phyloP scores from a whole-genome alignment of 1,284 basidiomycete genomes.

The Rhizoctonia solani region DNA sequence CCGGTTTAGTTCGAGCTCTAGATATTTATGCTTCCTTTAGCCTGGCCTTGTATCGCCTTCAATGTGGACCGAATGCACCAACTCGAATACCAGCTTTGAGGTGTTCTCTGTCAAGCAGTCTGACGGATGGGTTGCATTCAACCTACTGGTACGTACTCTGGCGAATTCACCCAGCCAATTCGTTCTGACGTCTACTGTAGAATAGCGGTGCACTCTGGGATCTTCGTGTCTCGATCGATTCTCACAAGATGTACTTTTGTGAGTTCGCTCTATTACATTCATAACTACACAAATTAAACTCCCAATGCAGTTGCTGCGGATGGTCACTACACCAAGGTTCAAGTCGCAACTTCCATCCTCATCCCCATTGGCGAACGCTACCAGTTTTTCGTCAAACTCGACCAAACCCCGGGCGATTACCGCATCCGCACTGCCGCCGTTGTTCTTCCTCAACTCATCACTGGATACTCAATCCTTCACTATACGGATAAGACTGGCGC shows the following conservation, averaged over 20 bases:
- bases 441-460: too few relatives aligned
- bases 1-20: neutral
- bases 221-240: slow-evolving; percentile 16
- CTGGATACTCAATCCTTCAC: too few relatives aligned
- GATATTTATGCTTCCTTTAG: neutral
- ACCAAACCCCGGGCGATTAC: too few relatives aligned
- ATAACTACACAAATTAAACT: neutral
- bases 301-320: slow-evolving; percentile 19
- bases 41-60: neutral
- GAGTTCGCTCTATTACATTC: neutral
- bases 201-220: slow-evolving; percentile 20
- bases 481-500: too few relatives aligned
- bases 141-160: neutral
- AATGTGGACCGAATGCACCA: slow-evolving; percentile 19
- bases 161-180: neutral
- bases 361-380: too few relatives aligned
- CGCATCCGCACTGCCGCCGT: too few relatives aligned
- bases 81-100: neutral
- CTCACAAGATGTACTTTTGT: slow-evolving; percentile 23
- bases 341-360: too few relatives aligned
- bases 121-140: slow-evolving; percentile 20
- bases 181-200: neutral
- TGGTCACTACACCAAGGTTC: slow-evolving; percentile 22
- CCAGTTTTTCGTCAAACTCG: too few relatives aligned
- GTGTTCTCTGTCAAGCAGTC: slow-evolving; percentile 13